These are phyloP conservation scores for Phascolomyces articulosus DNA, from an alignment of 371 early-diverging fungal species.

Conservation along the genomic window DNA sequence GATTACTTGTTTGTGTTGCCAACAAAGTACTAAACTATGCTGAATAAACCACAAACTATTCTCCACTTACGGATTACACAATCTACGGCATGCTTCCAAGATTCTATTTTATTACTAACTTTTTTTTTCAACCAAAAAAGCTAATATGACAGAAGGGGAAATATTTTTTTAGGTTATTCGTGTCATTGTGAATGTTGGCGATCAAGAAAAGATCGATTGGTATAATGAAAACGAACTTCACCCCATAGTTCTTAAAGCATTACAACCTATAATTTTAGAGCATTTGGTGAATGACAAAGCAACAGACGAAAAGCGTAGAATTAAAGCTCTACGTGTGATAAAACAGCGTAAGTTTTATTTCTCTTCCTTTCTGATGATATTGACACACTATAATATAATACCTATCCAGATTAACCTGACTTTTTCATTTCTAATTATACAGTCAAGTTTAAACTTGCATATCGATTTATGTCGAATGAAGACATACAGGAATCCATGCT, in stretches of 20 bases:
- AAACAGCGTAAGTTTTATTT: conserved; percentile 8
- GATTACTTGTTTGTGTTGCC: not conserved
- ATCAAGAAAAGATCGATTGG: conserved; percentile 16
- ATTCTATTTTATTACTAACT: not conserved
- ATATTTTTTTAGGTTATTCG: conserved; percentile 7
- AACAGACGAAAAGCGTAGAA: conserved; percentile 9
- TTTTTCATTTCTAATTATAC: not conserved
- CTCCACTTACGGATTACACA: conserved; percentile 19
- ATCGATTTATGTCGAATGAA: conserved; percentile 15
- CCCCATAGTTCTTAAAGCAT: conserved; percentile 5
- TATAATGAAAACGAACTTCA: conserved; percentile 18
- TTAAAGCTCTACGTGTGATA: conserved; percentile 3
- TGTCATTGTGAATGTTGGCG: conserved; percentile 11
- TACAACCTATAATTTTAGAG: conserved; percentile 18
- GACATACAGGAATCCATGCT: conserved; percentile 5
- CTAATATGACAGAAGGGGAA: not conserved
- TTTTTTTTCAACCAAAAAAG: not conserved
- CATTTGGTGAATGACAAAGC: conserved; percentile 14
- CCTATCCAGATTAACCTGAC: too few relatives aligned
- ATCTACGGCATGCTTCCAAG: conserved; percentile 1
- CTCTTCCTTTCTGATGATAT: not conserved
- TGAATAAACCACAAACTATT: conserved; percentile 11
- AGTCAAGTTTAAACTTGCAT: conserved; percentile 12
- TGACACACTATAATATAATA: too few relatives aligned
- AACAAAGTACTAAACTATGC: not conserved